Evolutionary conservation across 768 basidiomycete species (phyloP).

Genomic region (Amanita inopinata): DNA sequence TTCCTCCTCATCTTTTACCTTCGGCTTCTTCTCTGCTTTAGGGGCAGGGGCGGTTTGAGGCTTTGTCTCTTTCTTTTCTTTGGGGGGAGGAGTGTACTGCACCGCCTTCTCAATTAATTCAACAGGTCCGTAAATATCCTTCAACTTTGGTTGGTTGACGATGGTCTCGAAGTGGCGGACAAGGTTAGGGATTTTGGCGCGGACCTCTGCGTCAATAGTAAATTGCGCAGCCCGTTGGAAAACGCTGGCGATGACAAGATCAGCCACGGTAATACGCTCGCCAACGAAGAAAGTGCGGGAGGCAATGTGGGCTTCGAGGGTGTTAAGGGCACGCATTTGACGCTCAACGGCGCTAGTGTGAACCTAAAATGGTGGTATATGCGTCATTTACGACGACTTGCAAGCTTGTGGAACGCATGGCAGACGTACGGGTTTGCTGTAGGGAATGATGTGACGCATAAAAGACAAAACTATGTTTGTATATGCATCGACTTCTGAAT

Average conservation of each 20-base stretch:
- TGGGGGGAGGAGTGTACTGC: constrained; percentile 65
- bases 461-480: constrained; percentile 31
- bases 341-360: constrained; percentile 48
- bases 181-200: constrained; percentile 63
- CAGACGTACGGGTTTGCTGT: constrained; percentile 68
- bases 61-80: constrained; percentile 66
- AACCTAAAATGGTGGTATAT: constrained; percentile 27
- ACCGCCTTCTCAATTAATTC: constrained; percentile 58
- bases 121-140: constrained; percentile 52
- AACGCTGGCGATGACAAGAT: constrained; percentile 58
- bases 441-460: constrained; percentile 46
- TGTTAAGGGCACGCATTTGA: constrained; percentile 46
- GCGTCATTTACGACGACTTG: neutral
- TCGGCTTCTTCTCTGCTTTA: constrained; percentile 56
- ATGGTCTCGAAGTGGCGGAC: constrained; percentile 85
- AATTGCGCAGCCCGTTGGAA: constrained; percentile 43
- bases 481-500: constrained; percentile 46
- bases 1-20: constrained; percentile 59
- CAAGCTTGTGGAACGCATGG: no score
- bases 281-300: constrained; percentile 85
- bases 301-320: constrained; percentile 65
- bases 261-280: constrained; percentile 92
- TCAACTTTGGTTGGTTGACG: constrained; percentile 72
- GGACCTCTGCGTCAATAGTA: constrained; percentile 56
- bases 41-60: constrained; percentile 40